These are phyloP conservation scores for Piper longum DNA, from an alignment of 164 flowering plant species.

Conservation along the genomic window DNA sequence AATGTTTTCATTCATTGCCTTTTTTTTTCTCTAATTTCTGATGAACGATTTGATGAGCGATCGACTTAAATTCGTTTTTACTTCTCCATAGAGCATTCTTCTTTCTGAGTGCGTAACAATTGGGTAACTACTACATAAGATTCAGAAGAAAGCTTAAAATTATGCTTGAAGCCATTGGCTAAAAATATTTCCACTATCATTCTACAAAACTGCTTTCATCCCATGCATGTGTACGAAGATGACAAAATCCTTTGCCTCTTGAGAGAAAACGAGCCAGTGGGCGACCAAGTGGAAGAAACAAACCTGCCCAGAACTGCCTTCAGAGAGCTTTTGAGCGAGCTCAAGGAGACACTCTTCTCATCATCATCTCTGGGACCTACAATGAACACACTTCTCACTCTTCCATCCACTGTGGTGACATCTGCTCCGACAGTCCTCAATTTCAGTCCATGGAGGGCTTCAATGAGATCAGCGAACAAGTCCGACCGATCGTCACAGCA, in stretches of 20 bases:
- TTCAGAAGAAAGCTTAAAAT: too few species aligned
- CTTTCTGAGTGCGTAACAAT: too few species aligned
- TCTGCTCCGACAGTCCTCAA: constrained; percentile 45
- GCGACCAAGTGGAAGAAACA: constrained; percentile 13
- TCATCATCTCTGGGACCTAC: constrained; percentile 14
- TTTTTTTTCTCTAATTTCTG: too few species aligned
- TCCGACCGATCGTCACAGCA: constrained; percentile 81
- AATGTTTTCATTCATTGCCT: too few species aligned
- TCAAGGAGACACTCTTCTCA: constrained; percentile 11
- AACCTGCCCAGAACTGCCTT: constrained; percentile 25
- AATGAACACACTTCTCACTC: constrained; percentile 30
- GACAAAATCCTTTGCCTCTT: constrained; percentile 5
- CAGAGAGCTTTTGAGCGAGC: constrained; percentile 27
- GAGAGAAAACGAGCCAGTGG: background rate
- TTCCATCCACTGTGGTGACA: constrained; percentile 48
- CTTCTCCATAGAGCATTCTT: too few species aligned
- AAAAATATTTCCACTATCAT: background rate
- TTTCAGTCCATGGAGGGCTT: constrained; percentile 37
- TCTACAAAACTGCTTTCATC: background rate
- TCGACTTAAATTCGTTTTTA: too few species aligned
- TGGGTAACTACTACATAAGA: too few species aligned
- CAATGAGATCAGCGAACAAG: constrained; percentile 35
- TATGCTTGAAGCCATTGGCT: too few species aligned
- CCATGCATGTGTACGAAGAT: background rate
- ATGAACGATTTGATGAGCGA: too few species aligned